Evolutionary conservation across 345 rosid species (phyloP).

Genomic region (Melastoma malabathricum): DNA sequence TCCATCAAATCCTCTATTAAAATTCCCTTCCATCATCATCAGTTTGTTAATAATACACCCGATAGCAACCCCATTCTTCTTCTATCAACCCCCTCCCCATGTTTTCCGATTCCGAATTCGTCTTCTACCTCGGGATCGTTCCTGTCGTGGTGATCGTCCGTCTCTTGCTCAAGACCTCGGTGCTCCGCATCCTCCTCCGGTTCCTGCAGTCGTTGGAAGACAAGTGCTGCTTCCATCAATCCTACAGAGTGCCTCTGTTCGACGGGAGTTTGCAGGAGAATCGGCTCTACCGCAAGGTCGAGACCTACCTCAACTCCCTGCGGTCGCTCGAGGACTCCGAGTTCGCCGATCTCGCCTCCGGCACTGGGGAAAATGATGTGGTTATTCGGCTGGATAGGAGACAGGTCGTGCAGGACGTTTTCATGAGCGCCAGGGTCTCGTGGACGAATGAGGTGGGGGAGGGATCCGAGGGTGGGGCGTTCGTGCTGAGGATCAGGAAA

Average conservation of each 20-base stretch:
- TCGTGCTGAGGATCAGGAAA: slow-evolving; percentile 37
- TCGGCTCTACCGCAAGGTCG: slow-evolving; percentile 30
- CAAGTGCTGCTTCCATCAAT: slow-evolving; percentile 27
- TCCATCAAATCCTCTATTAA: too few species aligned
- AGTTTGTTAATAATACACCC: too few species aligned
- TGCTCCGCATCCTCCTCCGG: slow-evolving; percentile 12
- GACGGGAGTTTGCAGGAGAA: slow-evolving; percentile 37
- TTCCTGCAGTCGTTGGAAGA: slow-evolving; percentile 23
- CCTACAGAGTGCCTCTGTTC: slow-evolving; percentile 34
- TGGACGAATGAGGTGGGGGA: slow-evolving; percentile 25
- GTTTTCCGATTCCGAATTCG: not conserved
- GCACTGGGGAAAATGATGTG: slow-evolving; percentile 34
- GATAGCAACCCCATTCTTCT: too few species aligned
- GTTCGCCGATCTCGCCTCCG: slow-evolving; percentile 41
- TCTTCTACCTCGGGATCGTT: slow-evolving; percentile 1
- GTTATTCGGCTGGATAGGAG: slow-evolving; percentile 23
- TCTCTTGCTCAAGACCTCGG: slow-evolving; percentile 21
- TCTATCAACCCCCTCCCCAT: not conserved
- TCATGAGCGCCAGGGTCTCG: slow-evolving; percentile 37
- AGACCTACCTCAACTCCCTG: slow-evolving; percentile 36
- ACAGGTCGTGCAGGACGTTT: slow-evolving; percentile 29
- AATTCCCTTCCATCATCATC: too few species aligned
- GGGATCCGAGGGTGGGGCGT: not conserved
- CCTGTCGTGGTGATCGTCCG: slow-evolving; percentile 14
- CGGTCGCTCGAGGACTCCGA: slow-evolving; percentile 43